Base-by-base conservation (phyloP, 352 stramenopile species). In the Hyaloperonospora brassicae region DNA sequence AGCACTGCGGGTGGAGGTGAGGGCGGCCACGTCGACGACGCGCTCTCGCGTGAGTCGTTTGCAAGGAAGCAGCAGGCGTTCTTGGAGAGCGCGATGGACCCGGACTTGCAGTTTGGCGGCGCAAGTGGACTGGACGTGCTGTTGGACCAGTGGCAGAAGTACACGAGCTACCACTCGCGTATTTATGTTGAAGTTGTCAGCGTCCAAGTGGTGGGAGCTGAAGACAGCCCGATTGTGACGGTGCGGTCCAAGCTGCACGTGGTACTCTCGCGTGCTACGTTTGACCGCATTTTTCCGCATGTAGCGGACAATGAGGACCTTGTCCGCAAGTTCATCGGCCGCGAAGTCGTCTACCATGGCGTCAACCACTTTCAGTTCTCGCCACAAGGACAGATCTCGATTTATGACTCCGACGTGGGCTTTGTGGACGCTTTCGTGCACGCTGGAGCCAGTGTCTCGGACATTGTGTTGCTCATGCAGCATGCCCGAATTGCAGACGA, bases 251-350 rank as follows among this genome's bases (percentile, higher is more conserved):
- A 78, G 42, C 55, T 89, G 56, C 62, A 69, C 43, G 68, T 81
- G 10, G 64, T 73, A 9, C 71, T 84, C 49, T 86, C 73, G 13
- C 59, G 49, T 6, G 62, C 59, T 1, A 87, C 79, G 2, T 73
- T 89, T 39, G 51, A 71, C 14, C 25, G 79, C 34, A 55, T 89
- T 14, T 89, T 86, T 52, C 79, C 78, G 8, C 79, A 89, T 30
- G 68, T 73, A 23, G 60, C 62, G 0, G n/a, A 72, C 45, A 73
- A 87, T 48, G 62, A 79, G 42, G 64, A 68, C 47, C 66, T 68
- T 21, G 43, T 66, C 2, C 52, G 52, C 31, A 70, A 65, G 36
- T 67, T 84, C 23, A 47, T 84, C 3, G 78, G 76, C 10, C 66
- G 61, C 12, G 55, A 79, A 13, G 61, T 89, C 23, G 63, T 63